Evolutionary conservation across 129 eudicot genomes (phyloP).

Genomic region (Gnaphalium uliginosum): DNA sequence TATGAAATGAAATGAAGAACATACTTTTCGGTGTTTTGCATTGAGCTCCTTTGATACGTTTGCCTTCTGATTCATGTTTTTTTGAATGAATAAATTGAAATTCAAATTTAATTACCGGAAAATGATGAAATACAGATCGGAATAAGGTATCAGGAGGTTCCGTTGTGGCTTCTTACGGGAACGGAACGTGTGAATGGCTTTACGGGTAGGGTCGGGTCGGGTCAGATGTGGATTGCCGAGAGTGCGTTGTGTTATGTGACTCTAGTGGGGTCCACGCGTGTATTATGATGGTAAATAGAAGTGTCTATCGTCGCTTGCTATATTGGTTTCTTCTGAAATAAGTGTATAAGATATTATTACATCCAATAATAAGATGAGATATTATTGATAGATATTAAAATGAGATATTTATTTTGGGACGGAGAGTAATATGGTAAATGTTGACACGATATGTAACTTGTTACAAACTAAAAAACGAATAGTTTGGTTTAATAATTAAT

Average conservation of each 20-base stretch:
- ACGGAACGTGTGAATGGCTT: slow-evolving; percentile 19
- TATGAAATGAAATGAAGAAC: neutral
- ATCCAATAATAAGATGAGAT: too few relatives aligned
- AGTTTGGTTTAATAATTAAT: too few relatives aligned
- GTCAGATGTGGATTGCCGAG: neutral
- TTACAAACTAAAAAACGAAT: too few relatives aligned
- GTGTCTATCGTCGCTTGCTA: too few relatives aligned
- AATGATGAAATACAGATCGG: slow-evolving; percentile 17
- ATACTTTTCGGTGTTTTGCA: slow-evolving; percentile 67
- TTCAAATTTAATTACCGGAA: slow-evolving; percentile 7
- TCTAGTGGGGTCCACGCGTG: slow-evolving; percentile 17
- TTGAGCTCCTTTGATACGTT: slow-evolving; percentile 72
- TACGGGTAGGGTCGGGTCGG: slow-evolving; percentile 26
- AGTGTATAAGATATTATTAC: too few relatives aligned
- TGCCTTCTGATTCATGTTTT: slow-evolving; percentile 64
- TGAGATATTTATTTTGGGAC: too few relatives aligned
- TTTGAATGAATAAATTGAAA: slow-evolving; percentile 5
- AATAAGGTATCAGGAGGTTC: slow-evolving; percentile 26
- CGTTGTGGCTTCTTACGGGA: slow-evolving; percentile 20
- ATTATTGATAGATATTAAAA: too few relatives aligned
- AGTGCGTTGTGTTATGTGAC: neutral
- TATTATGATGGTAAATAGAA: too few relatives aligned
- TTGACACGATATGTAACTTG: too few relatives aligned
- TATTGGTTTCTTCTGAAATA: too few relatives aligned
- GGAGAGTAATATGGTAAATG: too few relatives aligned